A percentile compares a stretch with the other conserved stretches of the same genome.
These are phyloP conservation scores for Eucalyptus caleyi DNA, from an alignment of 345 rosid genomes.

Conservation along the genomic window DNA sequence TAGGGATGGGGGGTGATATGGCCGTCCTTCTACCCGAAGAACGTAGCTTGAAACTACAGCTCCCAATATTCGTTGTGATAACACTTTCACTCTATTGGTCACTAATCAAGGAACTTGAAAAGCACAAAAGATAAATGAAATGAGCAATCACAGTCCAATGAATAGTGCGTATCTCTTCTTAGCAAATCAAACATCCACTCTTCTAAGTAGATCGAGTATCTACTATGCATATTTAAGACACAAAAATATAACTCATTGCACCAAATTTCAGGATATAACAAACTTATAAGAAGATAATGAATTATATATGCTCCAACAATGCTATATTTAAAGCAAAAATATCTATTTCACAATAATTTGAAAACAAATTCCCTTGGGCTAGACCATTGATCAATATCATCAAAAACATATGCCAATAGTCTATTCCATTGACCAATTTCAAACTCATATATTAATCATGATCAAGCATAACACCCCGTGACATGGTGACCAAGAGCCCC, in stretches of 20 bases:
- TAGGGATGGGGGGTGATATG: neutral
- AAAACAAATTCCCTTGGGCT: too few species aligned
- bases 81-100: neutral
- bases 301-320: neutral
- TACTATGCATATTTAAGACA: too few species aligned
- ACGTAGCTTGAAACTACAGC: neutral
- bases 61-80: neutral
- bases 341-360: too few species aligned
- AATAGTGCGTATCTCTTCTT: neutral
- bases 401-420: neutral
- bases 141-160: too few species aligned
- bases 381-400: neutral
- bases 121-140: neutral
- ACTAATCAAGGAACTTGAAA: fast-evolving
- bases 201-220: too few species aligned
- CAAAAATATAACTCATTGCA: neutral
- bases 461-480: neutral
- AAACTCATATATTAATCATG: neutral
- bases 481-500: neutral
- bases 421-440: too few species aligned
- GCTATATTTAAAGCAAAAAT: too few species aligned
- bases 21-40: fast-evolving
- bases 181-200: too few species aligned
- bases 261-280: neutral
- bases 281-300: neutral